Conservation (phyloP, 2,329 filamentous ascomycete genomes). For the Lachnellula arida region DNA sequence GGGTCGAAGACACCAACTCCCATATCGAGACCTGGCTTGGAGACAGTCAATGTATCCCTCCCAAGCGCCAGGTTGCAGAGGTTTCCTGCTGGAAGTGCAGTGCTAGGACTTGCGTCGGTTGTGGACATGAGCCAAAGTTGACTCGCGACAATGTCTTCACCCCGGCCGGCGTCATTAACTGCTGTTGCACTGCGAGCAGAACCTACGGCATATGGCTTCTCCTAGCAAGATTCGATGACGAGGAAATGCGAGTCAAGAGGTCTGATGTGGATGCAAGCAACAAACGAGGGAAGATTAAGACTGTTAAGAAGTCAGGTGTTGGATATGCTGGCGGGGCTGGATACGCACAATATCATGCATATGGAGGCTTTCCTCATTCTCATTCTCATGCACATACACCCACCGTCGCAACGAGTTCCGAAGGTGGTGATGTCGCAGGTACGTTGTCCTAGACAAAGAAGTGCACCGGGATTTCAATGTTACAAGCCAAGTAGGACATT, state of each 20-base stretch:
- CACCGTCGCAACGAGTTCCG: too few relatives aligned
- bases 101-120: slow-evolving; percentile 17
- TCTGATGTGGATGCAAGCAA: not conserved
- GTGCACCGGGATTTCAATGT: not conserved
- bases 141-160: slow-evolving; percentile 14
- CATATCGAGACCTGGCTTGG: slow-evolving; percentile 14
- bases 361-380: too few relatives aligned
- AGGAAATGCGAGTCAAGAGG: not conserved
- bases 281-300: not conserved
- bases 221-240: slow-evolving; percentile 16
- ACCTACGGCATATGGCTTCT: slow-evolving; percentile 18
- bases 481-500: too few relatives aligned
- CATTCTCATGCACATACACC: too few relatives aligned
- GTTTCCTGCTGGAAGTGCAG: slow-evolving; percentile 6
- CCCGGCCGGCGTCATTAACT: slow-evolving; percentile 17
- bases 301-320: slow-evolving; percentile 6
- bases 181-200: slow-evolving; percentile 15
- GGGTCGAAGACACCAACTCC: not conserved
- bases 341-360: not conserved
- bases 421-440: not conserved
- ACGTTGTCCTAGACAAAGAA: not conserved
- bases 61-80: slow-evolving; percentile 10
- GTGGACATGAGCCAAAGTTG: slow-evolving; percentile 10
- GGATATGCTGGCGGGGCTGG: slow-evolving; percentile 11
- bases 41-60: slow-evolving; percentile 15